phyloP scores from a whole-genome alignment of 495 filamentous ascomycete genomes.

The Aeminium ludgeri region DNA sequence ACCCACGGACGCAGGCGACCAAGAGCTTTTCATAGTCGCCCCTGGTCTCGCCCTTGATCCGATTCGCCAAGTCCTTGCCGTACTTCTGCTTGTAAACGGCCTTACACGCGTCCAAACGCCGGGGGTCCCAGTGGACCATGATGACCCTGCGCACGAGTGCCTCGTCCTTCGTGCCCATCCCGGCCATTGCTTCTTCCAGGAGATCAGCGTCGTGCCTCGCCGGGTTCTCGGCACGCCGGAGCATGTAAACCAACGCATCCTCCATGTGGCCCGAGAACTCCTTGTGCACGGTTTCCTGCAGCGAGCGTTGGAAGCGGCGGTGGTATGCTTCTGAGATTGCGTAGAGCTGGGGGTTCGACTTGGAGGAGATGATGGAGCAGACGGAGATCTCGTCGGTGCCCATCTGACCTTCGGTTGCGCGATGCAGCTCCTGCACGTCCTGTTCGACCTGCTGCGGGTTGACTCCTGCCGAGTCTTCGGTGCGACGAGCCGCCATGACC shows the following conservation, averaged over 20 bases:
- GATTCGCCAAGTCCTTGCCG: slow-evolving; percentile 38
- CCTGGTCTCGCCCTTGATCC: slow-evolving; percentile 69
- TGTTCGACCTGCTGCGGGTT: slow-evolving; percentile 50
- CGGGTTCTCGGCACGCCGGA: slow-evolving; percentile 59
- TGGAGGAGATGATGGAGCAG: slow-evolving; percentile 53
- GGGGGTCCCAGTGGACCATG: slow-evolving; percentile 60
- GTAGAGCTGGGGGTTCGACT: slow-evolving; percentile 62
- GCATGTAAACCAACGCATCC: slow-evolving; percentile 59
- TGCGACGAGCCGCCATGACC: slow-evolving; percentile 50
- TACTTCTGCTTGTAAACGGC: slow-evolving; percentile 51
- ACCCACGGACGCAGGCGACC: slow-evolving; percentile 28
- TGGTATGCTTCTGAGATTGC: slow-evolving; percentile 60
- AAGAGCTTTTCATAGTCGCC: slow-evolving; percentile 64
- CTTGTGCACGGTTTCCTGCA: slow-evolving; percentile 57
- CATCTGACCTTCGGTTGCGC: slow-evolving; percentile 45
- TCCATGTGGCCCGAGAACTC: slow-evolving; percentile 91
- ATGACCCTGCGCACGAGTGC: slow-evolving; percentile 58
- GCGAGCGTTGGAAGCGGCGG: slow-evolving; percentile 41
- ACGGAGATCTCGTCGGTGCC: slow-evolving; percentile 63
- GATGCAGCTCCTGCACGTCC: slow-evolving; percentile 56
- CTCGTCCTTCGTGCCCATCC: slow-evolving; percentile 72
- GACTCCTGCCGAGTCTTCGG: slow-evolving; percentile 59
- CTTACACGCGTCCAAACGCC: slow-evolving; percentile 55
- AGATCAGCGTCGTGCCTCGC: slow-evolving; percentile 64
- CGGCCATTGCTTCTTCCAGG: slow-evolving; percentile 74